Percentiles rank a stretch among this genome's conserved stretches.
These are phyloP conservation scores for Candida tammaniensis DNA, from an alignment of 805 yeast genomes.

Conservation along the genomic window DNA sequence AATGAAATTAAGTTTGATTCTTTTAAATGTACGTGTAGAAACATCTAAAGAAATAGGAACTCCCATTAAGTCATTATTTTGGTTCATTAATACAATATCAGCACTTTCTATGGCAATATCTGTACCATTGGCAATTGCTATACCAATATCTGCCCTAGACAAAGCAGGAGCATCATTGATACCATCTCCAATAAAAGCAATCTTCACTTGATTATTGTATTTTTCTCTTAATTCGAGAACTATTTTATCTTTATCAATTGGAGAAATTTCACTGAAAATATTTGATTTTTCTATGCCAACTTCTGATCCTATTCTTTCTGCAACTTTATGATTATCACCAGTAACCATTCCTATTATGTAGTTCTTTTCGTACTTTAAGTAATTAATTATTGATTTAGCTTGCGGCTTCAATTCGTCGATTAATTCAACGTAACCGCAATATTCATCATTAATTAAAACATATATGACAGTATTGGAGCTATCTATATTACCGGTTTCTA, in stretches of 20 bases:
- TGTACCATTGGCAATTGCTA: constrained; percentile 89
- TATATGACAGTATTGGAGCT: constrained; percentile 47
- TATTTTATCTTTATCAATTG: constrained; percentile 70
- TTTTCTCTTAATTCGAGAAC: constrained; percentile 55
- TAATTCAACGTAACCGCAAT: constrained; percentile 65
- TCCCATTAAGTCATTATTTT: constrained; percentile 39
- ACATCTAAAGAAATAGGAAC: constrained; percentile 64
- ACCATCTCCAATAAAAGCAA: constrained; percentile 96
- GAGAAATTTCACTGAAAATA: constrained; percentile 74
- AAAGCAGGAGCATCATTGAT: constrained; percentile 97
- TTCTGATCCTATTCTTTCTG: constrained; percentile 58
- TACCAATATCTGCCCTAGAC: constrained; percentile 83
- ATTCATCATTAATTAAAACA: constrained; percentile 55
- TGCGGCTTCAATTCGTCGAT: constrained; percentile 67
- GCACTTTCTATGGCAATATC: constrained; percentile 98
- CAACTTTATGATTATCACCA: constrained; percentile 73
- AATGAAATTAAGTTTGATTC: constrained; percentile 76
- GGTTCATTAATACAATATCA: constrained; percentile 68
- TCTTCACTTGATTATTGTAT: constrained; percentile 30
- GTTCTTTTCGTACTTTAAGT: constrained; percentile 47
- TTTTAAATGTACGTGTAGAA: constrained; percentile 63
- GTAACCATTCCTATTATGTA: constrained; percentile 80
- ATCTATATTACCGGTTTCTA: constrained; percentile 8
- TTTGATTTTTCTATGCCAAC: constrained; percentile 65
- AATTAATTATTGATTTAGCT: constrained; percentile 56